Conservation (phyloP, 2,329 filamentous ascomycete genomes). For the Colletotrichum musicola region DNA sequence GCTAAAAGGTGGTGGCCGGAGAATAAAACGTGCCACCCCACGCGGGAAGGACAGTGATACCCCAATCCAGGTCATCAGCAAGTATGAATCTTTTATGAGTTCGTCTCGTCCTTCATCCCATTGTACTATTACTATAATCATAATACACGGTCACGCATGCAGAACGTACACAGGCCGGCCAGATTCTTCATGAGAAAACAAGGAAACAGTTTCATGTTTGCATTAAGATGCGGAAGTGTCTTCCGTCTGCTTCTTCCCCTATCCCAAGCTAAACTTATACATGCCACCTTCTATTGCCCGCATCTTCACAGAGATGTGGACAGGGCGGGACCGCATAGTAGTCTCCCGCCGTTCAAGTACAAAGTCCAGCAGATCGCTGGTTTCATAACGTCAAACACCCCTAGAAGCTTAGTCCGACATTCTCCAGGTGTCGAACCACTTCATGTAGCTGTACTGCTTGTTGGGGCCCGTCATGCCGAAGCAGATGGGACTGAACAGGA, state of each 20-base stretch:
- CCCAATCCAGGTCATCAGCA: conserved; percentile 30
- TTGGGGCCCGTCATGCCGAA: conserved; percentile 94
- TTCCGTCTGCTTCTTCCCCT: conserved; percentile 13
- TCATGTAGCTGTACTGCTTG: conserved; percentile 89
- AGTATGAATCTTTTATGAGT: conserved; percentile 24
- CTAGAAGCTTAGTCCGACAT: conserved; percentile 70
- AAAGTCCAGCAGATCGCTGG: background rate
- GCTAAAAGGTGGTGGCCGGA: conserved; percentile 51
- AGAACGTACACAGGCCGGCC: background rate
- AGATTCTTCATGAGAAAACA: conserved; percentile 8
- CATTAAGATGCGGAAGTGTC: conserved; percentile 34
- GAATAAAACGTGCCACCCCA: background rate
- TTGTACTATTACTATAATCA: conserved; percentile 36
- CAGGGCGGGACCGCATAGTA: background rate
- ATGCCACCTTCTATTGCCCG: conserved; percentile 17
- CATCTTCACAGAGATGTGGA: conserved; percentile 28
- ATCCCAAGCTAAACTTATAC: background rate
- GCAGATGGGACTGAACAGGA: conserved; percentile 92
- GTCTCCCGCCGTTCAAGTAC: conserved; percentile 2
- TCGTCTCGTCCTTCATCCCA: conserved; percentile 14
- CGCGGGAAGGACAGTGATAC: conserved; percentile 38
- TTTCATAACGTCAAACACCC: background rate
- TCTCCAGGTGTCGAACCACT: conserved; percentile 92
- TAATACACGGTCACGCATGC: conserved; percentile 24
- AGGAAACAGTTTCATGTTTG: conserved; percentile 35